A percentile compares a stretch with the other conserved stretches of the same genome.
Conservation (phyloP, 2,329 filamentous ascomycete genomes). For the Cytospora schulzeri region DNA sequence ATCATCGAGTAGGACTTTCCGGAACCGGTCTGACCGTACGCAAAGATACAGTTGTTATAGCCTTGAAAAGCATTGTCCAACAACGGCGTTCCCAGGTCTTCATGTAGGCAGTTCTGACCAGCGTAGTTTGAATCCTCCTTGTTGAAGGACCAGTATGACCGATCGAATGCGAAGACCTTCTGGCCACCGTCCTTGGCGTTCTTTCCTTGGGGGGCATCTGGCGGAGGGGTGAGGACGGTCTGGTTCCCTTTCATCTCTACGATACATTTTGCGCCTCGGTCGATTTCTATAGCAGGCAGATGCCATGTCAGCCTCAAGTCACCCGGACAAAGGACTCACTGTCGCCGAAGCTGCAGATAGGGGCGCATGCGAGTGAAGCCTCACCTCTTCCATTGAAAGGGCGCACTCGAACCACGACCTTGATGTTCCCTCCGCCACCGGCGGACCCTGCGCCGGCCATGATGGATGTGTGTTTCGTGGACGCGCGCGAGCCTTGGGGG, state of each 20-base stretch:
- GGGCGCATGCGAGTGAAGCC: slow-evolving; percentile 20
- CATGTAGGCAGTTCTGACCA: slow-evolving; percentile 85
- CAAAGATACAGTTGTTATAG: slow-evolving; percentile 99
- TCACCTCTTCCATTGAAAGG: slow-evolving; percentile 95
- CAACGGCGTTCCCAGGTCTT: slow-evolving; percentile 84
- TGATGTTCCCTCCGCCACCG: slow-evolving; percentile 93
- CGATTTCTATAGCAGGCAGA: slow-evolving; percentile 66
- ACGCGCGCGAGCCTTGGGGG: slow-evolving; percentile 23
- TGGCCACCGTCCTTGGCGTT: slow-evolving; percentile 68
- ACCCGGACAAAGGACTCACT: neutral
- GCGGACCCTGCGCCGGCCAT: slow-evolving; percentile 54
- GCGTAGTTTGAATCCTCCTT: slow-evolving; percentile 80
- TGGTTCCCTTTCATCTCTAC: slow-evolving; percentile 95
- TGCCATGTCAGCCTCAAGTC: slow-evolving; percentile 7
- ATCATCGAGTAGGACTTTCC: slow-evolving; percentile 99
- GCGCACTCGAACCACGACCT: slow-evolving; percentile 96
- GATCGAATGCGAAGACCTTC: slow-evolving; percentile 94
- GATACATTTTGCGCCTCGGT: slow-evolving; percentile 92
- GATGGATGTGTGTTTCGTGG: slow-evolving; percentile 31
- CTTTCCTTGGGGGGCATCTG: slow-evolving; percentile 64
- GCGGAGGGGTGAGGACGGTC: slow-evolving; percentile 79
- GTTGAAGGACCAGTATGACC: slow-evolving; percentile 97
- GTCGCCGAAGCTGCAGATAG: neutral
- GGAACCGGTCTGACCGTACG: slow-evolving; percentile 96
- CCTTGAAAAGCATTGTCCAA: slow-evolving; percentile 98